A percentile compares a stretch with the other conserved stretches of the same genome.
Conservation (phyloP, 768 basidiomycete genomes). For the Pulveroboletus sp. region DNA sequence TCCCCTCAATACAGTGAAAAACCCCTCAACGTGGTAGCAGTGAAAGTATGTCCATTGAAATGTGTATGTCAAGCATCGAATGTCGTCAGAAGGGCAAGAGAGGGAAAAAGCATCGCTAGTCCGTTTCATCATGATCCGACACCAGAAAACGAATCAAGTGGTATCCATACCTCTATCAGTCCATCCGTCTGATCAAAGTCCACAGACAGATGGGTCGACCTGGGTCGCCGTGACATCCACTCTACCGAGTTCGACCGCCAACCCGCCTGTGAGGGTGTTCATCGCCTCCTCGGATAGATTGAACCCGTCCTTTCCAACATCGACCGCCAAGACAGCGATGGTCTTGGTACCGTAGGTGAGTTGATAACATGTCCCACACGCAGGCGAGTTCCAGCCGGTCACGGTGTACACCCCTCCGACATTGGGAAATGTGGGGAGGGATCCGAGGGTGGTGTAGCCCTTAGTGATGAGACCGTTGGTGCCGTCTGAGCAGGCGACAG, state of each 20-base stretch:
- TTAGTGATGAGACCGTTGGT: conserved; percentile 27
- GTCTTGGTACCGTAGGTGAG: conserved; percentile 23
- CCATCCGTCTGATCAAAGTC: conserved; percentile 16
- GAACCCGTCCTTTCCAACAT: conserved; percentile 33
- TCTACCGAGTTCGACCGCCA: conserved; percentile 45
- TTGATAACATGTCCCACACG: conserved; percentile 32
- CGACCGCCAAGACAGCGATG: conserved; percentile 28
- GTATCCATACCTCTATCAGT: no score
- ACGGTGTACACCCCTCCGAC: conserved; percentile 34
- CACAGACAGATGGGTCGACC: conserved; percentile 47
- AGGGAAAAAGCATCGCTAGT: no score
- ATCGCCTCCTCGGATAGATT: conserved; percentile 51
- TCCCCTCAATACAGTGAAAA: no score
- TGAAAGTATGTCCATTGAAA: no score
- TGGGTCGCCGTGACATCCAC: conserved; percentile 41
- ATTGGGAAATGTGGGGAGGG: conserved; percentile 29
- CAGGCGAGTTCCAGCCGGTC: conserved; percentile 25
- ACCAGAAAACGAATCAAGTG: no score
- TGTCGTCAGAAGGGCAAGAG: no score
- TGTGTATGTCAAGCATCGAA: no score
- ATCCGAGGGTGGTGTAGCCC: conserved; percentile 32
- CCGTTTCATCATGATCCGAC: no score
- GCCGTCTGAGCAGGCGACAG: conserved; percentile 33
- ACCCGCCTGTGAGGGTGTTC: conserved; percentile 46
- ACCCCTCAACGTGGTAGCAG: no score